Evolutionary conservation across 1,284 basidiomycete genomes (phyloP).

Genomic region (Volvariella volvacea): DNA sequence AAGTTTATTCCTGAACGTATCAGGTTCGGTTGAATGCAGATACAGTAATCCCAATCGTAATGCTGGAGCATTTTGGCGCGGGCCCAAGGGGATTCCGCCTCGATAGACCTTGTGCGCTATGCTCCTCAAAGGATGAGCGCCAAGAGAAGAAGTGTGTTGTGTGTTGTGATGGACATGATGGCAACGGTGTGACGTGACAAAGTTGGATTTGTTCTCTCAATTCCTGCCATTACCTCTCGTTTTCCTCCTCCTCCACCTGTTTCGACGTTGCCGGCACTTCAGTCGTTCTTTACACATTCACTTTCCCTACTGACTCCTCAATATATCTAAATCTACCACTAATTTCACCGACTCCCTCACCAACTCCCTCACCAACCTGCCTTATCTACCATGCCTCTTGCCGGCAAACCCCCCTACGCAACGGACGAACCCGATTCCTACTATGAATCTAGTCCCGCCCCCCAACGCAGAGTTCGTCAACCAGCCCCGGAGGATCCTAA

Average conservation of each 20-base stretch:
- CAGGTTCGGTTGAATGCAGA: no score
- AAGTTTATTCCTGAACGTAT: no score
- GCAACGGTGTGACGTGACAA: background rate
- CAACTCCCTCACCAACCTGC: no score
- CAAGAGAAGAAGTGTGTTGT: background rate
- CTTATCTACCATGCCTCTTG: slow-evolving; percentile 36
- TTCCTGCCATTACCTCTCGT: background rate
- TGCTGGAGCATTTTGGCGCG: no score
- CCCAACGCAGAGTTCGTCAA: slow-evolving; percentile 30
- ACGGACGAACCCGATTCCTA: slow-evolving; percentile 60
- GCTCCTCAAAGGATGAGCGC: no score
- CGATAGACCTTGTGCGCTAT: no score
- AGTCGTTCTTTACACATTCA: slow-evolving; percentile 2
- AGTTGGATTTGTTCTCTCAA: background rate
- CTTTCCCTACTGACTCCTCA: slow-evolving; percentile 8
- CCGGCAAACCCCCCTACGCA: slow-evolving; percentile 60
- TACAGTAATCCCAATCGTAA: no score
- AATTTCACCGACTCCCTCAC: no score
- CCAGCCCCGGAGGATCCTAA: slow-evolving; percentile 34
- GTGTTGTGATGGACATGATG: background rate
- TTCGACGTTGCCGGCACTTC: slow-evolving; percentile 4
- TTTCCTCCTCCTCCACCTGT: background rate
- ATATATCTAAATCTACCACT: slow-evolving; percentile 5
- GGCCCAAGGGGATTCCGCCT: no score
- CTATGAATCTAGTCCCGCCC: slow-evolving; percentile 40